phyloP scores from a whole-genome alignment of 345 rosid species.

The Populus alba region DNA sequence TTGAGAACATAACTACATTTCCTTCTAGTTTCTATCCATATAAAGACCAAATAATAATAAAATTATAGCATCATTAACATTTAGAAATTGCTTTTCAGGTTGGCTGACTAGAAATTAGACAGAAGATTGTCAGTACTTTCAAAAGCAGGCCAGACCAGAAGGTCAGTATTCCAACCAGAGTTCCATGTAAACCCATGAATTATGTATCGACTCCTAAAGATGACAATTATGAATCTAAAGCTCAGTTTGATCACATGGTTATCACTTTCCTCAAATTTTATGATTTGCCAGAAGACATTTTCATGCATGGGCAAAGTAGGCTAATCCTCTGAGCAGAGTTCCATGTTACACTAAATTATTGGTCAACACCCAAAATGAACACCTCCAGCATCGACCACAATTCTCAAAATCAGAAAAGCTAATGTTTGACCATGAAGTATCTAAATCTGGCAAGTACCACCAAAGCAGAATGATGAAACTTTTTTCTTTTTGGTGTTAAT shows the following conservation, averaged over 20 bases:
- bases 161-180: neutral
- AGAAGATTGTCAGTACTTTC: neutral
- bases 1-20: neutral
- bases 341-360: too few species aligned
- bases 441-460: too few species aligned
- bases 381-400: too few species aligned
- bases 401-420: too few species aligned
- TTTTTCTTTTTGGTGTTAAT: neutral
- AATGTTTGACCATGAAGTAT: too few species aligned
- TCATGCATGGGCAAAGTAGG: too few species aligned
- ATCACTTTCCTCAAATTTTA: neutral
- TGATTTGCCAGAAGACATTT: neutral
- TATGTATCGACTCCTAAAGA: neutral
- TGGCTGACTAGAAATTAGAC: neutral
- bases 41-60: neutral
- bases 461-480: too few species aligned
- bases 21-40: neutral
- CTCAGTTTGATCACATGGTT: neutral
- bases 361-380: too few species aligned
- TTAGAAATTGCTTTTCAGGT: neutral
- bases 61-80: neutral
- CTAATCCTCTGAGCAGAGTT: too few species aligned
- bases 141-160: neutral
- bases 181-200: neutral
- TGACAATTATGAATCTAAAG: neutral